Percentiles rank a stretch among this genome's conserved stretches.
phyloP scores from a whole-genome alignment of 805 yeast species.

The Lachancea sp. region DNA sequence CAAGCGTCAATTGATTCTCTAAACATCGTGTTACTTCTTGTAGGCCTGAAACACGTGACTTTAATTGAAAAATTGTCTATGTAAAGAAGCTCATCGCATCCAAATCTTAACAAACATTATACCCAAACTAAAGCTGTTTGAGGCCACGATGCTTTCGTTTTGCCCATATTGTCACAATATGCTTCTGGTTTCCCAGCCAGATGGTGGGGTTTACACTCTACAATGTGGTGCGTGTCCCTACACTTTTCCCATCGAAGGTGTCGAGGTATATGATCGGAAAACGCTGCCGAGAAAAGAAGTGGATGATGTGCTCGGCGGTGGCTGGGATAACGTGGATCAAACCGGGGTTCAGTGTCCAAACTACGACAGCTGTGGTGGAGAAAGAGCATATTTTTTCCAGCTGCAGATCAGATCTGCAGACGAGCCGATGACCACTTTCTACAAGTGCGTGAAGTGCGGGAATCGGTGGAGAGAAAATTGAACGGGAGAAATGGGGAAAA shows the following conservation, averaged over 20 bases:
- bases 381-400: conserved; percentile 94
- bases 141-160: conserved; percentile 67
- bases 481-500: not conserved
- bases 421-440: conserved; percentile 98
- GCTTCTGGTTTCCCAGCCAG: conserved; percentile 63
- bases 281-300: conserved; percentile 79
- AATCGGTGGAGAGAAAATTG: conserved; percentile 96
- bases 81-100: not conserved
- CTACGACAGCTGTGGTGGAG: conserved; percentile 73
- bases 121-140: no score
- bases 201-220: conserved; percentile 55
- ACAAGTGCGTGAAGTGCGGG: conserved; percentile 88
- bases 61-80: no score
- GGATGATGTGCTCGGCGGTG: conserved; percentile 95
- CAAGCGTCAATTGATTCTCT: no score
- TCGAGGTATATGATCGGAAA: conserved; percentile 81
- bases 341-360: conserved; percentile 86
- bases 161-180: conserved; percentile 93
- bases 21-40: no score
- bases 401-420: conserved; percentile 95
- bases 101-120: not conserved
- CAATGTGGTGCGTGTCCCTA: conserved; percentile 95
- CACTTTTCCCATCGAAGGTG: conserved; percentile 79
- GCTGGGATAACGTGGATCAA: conserved; percentile 98
- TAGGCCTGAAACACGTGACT: no score